Percentiles rank a stretch among this genome's conserved stretches.
These are phyloP conservation scores for Phytophthora crassamura DNA, from an alignment of 352 stramenopile genomes.

Conservation along the genomic window DNA sequence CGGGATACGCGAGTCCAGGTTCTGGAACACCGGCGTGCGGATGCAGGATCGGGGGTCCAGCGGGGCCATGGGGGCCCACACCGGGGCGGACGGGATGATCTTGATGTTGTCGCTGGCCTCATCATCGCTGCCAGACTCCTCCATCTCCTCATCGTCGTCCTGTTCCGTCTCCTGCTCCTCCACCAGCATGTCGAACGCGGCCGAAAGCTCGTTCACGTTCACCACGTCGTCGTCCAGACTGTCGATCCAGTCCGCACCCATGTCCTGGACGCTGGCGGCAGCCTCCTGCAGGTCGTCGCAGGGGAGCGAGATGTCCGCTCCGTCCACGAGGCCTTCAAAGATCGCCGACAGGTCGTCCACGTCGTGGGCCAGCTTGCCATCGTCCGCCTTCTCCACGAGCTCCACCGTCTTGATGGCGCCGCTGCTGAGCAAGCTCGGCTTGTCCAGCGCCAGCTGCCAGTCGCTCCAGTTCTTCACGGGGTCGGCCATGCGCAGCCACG, in stretches of 20 bases:
- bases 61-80: slow-evolving; percentile 61
- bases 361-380: slow-evolving; percentile 76
- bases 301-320: slow-evolving; percentile 64
- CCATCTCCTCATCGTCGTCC: slow-evolving; percentile 52
- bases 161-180: slow-evolving; percentile 54
- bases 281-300: slow-evolving; percentile 53
- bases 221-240: slow-evolving; percentile 68
- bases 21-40: slow-evolving; percentile 77
- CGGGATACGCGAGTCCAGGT: slow-evolving; percentile 80
- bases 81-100: slow-evolving; percentile 60
- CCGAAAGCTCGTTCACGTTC: slow-evolving; percentile 79
- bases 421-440: slow-evolving; percentile 35
- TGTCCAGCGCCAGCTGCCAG: slow-evolving; percentile 53
- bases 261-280: slow-evolving; percentile 20
- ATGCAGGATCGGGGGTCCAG: slow-evolving; percentile 83
- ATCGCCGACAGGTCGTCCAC: slow-evolving; percentile 80
- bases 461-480: slow-evolving; percentile 59
- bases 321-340: slow-evolving; percentile 75
- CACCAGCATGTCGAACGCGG: slow-evolving; percentile 66
- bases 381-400: slow-evolving; percentile 72
- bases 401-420: slow-evolving; percentile 31
- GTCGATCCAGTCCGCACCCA: slow-evolving; percentile 62
- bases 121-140: slow-evolving; percentile 44
- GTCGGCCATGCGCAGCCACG: slow-evolving; percentile 62
- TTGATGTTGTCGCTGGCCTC: slow-evolving; percentile 34